Percentiles rank a stretch among this genome's conserved stretches.
Evolutionary conservation across 345 rosid species (phyloP).

Genomic region (Corymbia maculata): DNA sequence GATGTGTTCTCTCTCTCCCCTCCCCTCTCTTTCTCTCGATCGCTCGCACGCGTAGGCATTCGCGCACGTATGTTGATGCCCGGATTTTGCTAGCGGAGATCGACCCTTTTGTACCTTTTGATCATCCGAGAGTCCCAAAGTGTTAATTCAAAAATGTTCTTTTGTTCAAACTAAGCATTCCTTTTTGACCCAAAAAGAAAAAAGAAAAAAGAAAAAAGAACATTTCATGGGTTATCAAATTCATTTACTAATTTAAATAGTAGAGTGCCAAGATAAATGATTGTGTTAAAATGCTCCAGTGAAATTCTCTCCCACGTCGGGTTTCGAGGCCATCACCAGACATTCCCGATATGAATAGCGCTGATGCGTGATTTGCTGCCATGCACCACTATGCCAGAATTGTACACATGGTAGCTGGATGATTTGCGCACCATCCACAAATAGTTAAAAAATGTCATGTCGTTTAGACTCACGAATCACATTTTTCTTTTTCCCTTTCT

Average conservation of each 20-base stretch:
- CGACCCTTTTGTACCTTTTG: not conserved
- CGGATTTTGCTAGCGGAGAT: not conserved
- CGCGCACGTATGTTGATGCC: not conserved
- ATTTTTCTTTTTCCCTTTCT: not conserved
- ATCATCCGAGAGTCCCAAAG: not conserved
- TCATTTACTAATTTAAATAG: not conserved
- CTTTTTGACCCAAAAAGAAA: too few species aligned
- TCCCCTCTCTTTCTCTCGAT: not conserved
- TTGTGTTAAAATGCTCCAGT: not conserved
- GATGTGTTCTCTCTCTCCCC: not conserved
- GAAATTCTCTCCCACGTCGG: not conserved
- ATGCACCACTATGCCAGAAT: fast-evolving
- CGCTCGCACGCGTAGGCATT: not conserved
- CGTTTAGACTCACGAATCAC: too few species aligned
- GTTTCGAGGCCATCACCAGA: not conserved
- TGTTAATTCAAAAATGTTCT: not conserved
- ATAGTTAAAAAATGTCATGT: too few species aligned
- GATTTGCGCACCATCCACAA: not conserved
- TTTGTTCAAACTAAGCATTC: not conserved
- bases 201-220: too few species aligned
- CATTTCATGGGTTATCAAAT: not conserved
- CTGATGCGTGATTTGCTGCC: not conserved
- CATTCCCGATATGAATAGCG: fast-evolving
- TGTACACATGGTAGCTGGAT: not conserved
- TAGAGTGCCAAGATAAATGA: not conserved